Evolutionary conservation across 352 stramenopile species (phyloP), one percentile per base, ranked within the genome.

Genomic region (Peronospora tabacina): DNA sequence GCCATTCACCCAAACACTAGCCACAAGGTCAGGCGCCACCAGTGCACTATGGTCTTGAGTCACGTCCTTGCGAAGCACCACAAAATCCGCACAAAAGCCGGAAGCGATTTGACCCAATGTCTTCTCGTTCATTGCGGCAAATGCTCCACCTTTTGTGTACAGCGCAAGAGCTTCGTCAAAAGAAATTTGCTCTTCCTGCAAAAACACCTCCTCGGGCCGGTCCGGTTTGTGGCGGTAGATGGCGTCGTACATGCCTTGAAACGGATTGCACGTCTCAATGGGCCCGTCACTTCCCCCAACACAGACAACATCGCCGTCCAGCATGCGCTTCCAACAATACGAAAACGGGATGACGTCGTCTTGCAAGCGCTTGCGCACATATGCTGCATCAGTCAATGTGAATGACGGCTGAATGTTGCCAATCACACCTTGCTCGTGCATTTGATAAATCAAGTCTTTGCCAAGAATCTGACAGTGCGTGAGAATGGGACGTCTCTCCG

Each of bases 391-490:
- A 20, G 84, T 95, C 48, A 92, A 79, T 5, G 84, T 77, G 44
- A 95, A 95, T 6, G 82, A 93, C 16, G 84, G 84, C 54, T 95
- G 84, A 42, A 95, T 86, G 57, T 95, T 89, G 35, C 63, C 84
- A 16, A 95, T 90, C 30, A 92, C 82, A 5, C 82, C 81, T 41
- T 85, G 72, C 0, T 70, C 53, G 13, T 58, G 61, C 85, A 95
- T 95, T 22, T 75, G 48, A 5, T 50, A 28, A 19, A 95, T 74
- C 15, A 93, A 41, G 29, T 94, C 77, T 34, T 65, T 55, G 4
- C 75, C 74, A 9, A 95, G 58, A 40, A 95, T 86, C 61, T 96
- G 87, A 51, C 85, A 95, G 48, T 96, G 87, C 22, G 87, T 96
- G 33, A 96, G 68, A 52, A 95, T 85, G 0, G 85, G 77, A n/a